A percentile compares a stretch with the other conserved stretches of the same genome.
Conservation (phyloP, 2,329 filamentous ascomycete species). For the Diaporthe ilicicola region DNA sequence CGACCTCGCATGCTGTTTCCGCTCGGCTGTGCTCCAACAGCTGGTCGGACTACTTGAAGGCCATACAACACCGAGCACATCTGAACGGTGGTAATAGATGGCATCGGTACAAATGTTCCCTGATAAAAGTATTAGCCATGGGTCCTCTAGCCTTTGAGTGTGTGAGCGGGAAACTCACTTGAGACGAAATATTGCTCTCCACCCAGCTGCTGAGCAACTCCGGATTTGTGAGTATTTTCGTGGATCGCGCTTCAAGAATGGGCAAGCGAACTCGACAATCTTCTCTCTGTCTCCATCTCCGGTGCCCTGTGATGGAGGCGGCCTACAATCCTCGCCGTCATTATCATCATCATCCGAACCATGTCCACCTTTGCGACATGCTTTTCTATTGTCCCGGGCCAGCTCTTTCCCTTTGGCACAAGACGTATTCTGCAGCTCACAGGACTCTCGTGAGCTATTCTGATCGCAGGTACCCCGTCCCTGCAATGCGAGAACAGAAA, state of each 20-base stretch:
- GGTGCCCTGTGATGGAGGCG: not conserved
- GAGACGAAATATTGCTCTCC: not conserved
- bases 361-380: not conserved
- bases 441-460: not conserved
- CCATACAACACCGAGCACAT: not conserved
- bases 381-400: not conserved
- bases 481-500: not conserved
- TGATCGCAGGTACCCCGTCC: not conserved
- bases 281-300: not conserved
- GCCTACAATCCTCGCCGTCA: not conserved
- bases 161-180: not conserved
- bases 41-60: not conserved
- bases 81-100: not conserved
- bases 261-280: not conserved
- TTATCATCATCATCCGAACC: not conserved
- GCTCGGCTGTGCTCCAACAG: not conserved
- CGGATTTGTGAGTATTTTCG: not conserved
- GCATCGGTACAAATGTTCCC: conserved; percentile 2
- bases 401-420: too few species aligned
- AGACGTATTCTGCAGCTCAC: too few species aligned
- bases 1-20: not conserved
- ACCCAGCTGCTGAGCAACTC: not conserved
- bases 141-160: not conserved
- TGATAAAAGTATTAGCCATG: not conserved
- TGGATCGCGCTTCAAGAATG: not conserved